Evolutionary conservation across 148 eudicot species (phyloP).

Genomic region (Gaultheria prostrata): DNA sequence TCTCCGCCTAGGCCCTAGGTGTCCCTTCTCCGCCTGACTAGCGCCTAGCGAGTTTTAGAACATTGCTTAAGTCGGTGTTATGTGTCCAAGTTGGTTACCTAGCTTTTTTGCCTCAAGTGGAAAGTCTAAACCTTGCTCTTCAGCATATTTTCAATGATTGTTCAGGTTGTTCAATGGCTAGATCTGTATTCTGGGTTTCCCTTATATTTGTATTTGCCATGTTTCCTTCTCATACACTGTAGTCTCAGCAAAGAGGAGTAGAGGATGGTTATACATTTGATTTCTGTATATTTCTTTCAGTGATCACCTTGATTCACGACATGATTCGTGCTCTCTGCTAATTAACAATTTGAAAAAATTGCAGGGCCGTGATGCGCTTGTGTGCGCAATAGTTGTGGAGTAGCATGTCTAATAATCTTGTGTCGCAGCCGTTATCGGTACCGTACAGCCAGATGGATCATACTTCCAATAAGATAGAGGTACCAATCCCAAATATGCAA

Average conservation of each 20-base stretch:
- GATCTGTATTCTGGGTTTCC: background rate
- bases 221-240: background rate
- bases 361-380: background rate
- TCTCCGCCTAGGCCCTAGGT: too few species aligned
- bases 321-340: background rate
- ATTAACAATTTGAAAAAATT: background rate
- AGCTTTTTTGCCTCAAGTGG: background rate
- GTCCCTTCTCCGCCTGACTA: too few species aligned
- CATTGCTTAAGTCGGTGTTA: background rate
- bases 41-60: too few species aligned
- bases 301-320: background rate
- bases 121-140: background rate
- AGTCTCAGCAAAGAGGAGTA: background rate
- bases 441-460: conserved; percentile 42
- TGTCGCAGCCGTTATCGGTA: conserved; percentile 40
- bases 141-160: background rate
- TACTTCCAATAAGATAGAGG: conserved; percentile 35
- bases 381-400: background rate
- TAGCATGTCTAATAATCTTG: conserved; percentile 50
- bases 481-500: conserved; percentile 33
- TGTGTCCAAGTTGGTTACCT: background rate
- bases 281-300: too few species aligned
- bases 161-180: background rate
- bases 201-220: background rate
- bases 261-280: background rate